Conservation (phyloP, 306 rosid species). For the Heteromeles arbutifolia region DNA sequence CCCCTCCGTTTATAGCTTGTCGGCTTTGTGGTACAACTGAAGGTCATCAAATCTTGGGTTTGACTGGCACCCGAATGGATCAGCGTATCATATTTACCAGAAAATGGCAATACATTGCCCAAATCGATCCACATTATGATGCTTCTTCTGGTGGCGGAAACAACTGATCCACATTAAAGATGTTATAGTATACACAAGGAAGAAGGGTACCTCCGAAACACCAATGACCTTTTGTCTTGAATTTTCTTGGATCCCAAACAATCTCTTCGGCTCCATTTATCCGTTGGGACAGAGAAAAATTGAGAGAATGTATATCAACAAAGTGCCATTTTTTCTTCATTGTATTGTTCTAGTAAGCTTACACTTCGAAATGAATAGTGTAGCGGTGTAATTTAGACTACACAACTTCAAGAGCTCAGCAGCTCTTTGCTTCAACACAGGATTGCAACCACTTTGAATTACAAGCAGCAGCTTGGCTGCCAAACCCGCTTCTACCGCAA, state of each 20-base stretch:
- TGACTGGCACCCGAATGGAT: background rate
- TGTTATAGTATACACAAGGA: slow-evolving; percentile 15
- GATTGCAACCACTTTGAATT: slow-evolving; percentile 79
- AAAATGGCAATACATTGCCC: background rate
- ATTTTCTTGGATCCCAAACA: slow-evolving; percentile 2
- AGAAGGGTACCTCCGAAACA: slow-evolving; percentile 23
- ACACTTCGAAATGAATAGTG: slow-evolving; percentile 68
- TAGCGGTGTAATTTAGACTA: slow-evolving; percentile 61
- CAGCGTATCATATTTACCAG: background rate
- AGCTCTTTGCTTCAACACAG: slow-evolving; percentile 56
- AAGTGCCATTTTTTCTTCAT: slow-evolving; percentile 28
- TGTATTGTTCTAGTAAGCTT: slow-evolving; percentile 77
- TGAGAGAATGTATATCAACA: slow-evolving; percentile 24
- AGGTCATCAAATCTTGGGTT: background rate
- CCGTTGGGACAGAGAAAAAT: background rate
- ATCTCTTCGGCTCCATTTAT: slow-evolving; percentile 14
- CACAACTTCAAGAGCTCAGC: slow-evolving; percentile 71
- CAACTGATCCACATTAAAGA: slow-evolving; percentile 10
- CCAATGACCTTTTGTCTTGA: slow-evolving; percentile 6
- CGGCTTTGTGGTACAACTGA: background rate
- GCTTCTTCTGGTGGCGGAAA: slow-evolving; percentile 20
- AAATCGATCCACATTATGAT: slow-evolving; percentile 18
- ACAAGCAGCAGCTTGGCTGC: slow-evolving; percentile 73
- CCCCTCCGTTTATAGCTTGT: background rate
- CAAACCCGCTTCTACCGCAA: slow-evolving; percentile 72